A percentile compares a stretch with the other conserved stretches of the same genome.
phyloP scores from a whole-genome alignment of 352 stramenopile species.

The Globisporangium mamillatum region DNA sequence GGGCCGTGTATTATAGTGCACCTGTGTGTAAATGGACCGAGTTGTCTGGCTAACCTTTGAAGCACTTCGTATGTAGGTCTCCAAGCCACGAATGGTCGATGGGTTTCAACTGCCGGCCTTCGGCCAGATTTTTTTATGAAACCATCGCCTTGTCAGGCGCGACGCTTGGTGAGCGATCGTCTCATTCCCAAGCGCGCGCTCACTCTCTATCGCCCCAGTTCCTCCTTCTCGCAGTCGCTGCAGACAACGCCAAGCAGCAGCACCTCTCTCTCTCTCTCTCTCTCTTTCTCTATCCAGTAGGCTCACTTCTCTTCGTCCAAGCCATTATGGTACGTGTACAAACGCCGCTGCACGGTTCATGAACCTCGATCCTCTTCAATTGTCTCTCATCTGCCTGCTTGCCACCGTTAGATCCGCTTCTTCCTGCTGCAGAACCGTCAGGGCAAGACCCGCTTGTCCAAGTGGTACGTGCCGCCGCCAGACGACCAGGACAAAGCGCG shows the following conservation, averaged over 20 bases:
- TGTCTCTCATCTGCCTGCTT: not conserved
- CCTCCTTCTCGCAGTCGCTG: not conserved
- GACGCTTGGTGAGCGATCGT: slow-evolving; percentile 3
- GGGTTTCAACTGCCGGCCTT: slow-evolving; percentile 1
- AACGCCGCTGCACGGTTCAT: not conserved
- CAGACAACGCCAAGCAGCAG: not conserved
- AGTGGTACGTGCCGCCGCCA: slow-evolving; percentile 94
- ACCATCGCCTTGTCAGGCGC: slow-evolving; percentile 4
- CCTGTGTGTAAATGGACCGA: not conserved
- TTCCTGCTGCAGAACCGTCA: slow-evolving; percentile 99
- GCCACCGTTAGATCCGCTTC: slow-evolving; percentile 89
- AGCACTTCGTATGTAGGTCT: not conserved
- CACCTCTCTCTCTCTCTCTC: not conserved
- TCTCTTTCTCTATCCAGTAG: not conserved
- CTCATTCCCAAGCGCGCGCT: not conserved
- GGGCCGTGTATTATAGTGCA: no score
- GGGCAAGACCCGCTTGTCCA: slow-evolving; percentile 98
- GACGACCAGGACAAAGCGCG: slow-evolving; percentile 82
- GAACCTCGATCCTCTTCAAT: not conserved
- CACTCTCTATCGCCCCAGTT: not conserved
- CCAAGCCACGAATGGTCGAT: not conserved
- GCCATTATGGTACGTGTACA: not conserved
- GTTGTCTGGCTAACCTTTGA: not conserved
- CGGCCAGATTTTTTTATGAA: slow-evolving; percentile 5
- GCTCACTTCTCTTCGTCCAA: not conserved